phyloP scores from a whole-genome alignment of 805 yeast genomes.

The Metschnikowia gelsemii region DNA sequence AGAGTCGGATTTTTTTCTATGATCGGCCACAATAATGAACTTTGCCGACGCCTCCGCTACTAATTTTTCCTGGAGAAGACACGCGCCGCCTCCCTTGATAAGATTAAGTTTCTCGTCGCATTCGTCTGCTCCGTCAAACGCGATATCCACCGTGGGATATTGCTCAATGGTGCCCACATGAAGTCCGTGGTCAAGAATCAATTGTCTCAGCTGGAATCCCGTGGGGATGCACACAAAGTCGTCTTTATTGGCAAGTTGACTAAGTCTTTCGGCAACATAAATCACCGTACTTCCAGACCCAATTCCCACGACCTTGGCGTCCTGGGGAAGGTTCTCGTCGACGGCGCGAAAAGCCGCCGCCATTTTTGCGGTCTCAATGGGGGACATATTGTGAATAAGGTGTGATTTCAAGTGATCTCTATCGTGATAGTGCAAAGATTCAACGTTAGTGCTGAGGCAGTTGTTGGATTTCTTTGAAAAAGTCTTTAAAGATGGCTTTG shows the following conservation, averaged over 20 bases:
- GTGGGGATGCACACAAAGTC: constrained; percentile 85
- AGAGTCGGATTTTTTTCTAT: constrained; percentile 70
- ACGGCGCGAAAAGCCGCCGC: constrained; percentile 91
- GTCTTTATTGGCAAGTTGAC: constrained; percentile 55
- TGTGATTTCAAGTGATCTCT: too few relatives aligned
- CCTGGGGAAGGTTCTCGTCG: constrained; percentile 72
- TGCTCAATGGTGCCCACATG: constrained; percentile 80
- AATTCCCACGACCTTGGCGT: constrained; percentile 79
- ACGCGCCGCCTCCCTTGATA: constrained; percentile 99
- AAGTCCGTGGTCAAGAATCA: constrained; percentile 80
- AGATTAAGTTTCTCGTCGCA: constrained; percentile 78
- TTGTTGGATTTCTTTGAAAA: neutral
- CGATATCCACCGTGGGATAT: constrained; percentile 78
- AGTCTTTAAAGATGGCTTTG: neutral
- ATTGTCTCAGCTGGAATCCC: constrained; percentile 90
- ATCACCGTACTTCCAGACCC: constrained; percentile 98
- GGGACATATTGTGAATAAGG: too few relatives aligned
- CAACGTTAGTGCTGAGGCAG: too few relatives aligned
- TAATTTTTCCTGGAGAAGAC: constrained; percentile 92
- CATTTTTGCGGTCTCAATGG: constrained; percentile 79
- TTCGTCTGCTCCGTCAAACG: constrained; percentile 99
- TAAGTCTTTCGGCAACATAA: constrained; percentile 93
- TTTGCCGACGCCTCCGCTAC: constrained; percentile 78
- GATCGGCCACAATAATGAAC: constrained; percentile 90
- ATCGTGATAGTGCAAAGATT: too few relatives aligned